Evolutionary conservation across 495 filamentous ascomycete genomes (phyloP).

Genomic region (Penicillium macrosclerotiorum): DNA sequence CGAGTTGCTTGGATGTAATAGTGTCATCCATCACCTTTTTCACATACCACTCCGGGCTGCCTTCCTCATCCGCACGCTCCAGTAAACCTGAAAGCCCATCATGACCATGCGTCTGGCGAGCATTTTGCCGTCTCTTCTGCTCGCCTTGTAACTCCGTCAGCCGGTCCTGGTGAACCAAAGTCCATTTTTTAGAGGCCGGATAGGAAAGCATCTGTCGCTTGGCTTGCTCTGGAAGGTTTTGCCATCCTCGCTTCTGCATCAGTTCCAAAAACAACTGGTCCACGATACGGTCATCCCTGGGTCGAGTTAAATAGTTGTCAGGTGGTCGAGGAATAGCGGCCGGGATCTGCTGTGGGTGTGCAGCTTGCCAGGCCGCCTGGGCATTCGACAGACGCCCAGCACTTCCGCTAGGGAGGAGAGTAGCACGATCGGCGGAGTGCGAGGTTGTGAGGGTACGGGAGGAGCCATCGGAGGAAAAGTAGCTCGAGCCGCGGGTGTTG

Average conservation of each 20-base stretch:
- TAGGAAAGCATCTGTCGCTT: constrained; percentile 94
- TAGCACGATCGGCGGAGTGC: constrained; percentile 39
- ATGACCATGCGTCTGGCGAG: constrained; percentile 59
- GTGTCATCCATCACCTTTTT: constrained; percentile 94
- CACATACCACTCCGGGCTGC: constrained; percentile 97
- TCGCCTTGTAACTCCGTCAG: constrained; percentile 91
- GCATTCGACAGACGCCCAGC: constrained; percentile 35
- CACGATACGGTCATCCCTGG: constrained; percentile 81
- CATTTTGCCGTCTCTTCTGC: constrained; percentile 77
- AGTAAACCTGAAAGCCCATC: constrained; percentile 65
- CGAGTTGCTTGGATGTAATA: constrained; percentile 86
- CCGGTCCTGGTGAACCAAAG: constrained; percentile 90
- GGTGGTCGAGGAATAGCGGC: constrained; percentile 44
- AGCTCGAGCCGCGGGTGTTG: constrained; percentile 59
- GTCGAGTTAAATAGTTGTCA: constrained; percentile 61
- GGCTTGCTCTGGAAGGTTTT: constrained; percentile 94
- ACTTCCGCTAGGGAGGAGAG: constrained; percentile 24
- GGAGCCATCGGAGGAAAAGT: constrained; percentile 63
- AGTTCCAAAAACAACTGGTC: constrained; percentile 88
- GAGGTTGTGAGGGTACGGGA: constrained; percentile 55
- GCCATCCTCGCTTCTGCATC: constrained; percentile 97
- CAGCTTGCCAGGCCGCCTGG: constrained; percentile 27
- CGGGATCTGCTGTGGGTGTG: constrained; percentile 46
- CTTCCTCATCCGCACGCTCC: constrained; percentile 83
- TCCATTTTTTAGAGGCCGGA: constrained; percentile 93